Evolutionary conservation across 164 flowering plant species (phyloP).

Genomic region (Piper longum): DNA sequence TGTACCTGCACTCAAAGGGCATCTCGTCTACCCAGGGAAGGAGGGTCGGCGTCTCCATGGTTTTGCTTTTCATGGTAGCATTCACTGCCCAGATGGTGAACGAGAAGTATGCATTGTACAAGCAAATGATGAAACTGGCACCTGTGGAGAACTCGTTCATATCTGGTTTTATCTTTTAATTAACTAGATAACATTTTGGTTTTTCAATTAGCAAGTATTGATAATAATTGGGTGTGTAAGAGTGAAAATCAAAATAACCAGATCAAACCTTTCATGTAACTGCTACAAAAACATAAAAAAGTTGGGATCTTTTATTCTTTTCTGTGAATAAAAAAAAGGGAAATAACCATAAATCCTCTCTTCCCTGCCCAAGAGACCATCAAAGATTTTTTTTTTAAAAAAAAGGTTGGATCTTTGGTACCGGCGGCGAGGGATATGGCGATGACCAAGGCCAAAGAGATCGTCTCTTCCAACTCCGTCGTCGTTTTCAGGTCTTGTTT

Average conservation of each 20-base stretch:
- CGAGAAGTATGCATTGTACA: constrained; percentile 59
- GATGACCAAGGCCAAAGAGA: background rate
- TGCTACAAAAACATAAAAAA: too few relatives aligned
- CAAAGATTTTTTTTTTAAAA: too few relatives aligned
- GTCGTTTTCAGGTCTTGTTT: constrained; percentile 2
- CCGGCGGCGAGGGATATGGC: background rate
- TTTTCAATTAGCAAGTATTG: too few relatives aligned
- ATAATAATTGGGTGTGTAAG: too few relatives aligned
- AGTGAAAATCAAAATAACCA: too few relatives aligned
- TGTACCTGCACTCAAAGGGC: constrained; percentile 30
- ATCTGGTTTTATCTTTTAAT: constrained; percentile 15
- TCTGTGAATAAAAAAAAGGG: too few relatives aligned
- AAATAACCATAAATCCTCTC: too few relatives aligned
- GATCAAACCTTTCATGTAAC: too few relatives aligned
- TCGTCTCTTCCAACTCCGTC: background rate
- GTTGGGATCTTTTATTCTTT: too few relatives aligned
- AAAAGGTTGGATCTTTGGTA: too few relatives aligned
- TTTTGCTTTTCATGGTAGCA: constrained; percentile 41
- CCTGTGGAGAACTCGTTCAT: constrained; percentile 27
- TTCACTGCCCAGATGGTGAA: constrained; percentile 39
- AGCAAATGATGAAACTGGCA: constrained; percentile 34
- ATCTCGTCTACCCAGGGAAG: constrained; percentile 26
- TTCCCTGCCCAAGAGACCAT: too few relatives aligned
- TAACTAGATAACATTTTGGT: too few relatives aligned
- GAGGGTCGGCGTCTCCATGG: constrained; percentile 48